These are phyloP conservation scores for Chlorella variabilis DNA, from an alignment of 163 green algal genomes.

Conservation along the genomic window DNA sequence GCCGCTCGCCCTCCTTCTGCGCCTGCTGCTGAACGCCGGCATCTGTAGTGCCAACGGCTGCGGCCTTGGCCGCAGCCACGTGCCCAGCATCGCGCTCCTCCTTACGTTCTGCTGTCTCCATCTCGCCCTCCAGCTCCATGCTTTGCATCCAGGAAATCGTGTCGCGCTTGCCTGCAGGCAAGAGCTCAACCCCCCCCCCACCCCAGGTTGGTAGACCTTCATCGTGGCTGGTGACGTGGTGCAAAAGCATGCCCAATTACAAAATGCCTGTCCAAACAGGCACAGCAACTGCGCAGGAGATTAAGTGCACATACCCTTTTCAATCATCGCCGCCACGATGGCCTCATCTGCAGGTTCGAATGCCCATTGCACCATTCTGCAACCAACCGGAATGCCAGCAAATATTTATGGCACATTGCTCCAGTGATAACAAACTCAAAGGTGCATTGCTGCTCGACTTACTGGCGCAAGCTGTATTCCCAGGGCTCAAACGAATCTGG, in stretches of 20 bases:
- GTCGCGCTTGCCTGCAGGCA: conserved; percentile 37
- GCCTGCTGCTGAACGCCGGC: neutral
- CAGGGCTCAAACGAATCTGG: conserved; percentile 63
- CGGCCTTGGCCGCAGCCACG: conserved; percentile 30
- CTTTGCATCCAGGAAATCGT: conserved; percentile 37
- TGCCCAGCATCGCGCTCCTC: neutral
- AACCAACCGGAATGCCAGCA: neutral
- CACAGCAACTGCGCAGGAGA: too few relatives aligned
- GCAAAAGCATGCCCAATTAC: too few relatives aligned
- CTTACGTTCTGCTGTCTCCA: neutral
- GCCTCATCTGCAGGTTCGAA: conserved; percentile 55
- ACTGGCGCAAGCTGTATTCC: conserved; percentile 55
- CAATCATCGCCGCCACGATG: conserved; percentile 24
- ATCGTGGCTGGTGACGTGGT: too few relatives aligned
- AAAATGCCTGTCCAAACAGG: too few relatives aligned
- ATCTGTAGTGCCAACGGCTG: neutral
- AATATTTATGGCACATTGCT: neutral
- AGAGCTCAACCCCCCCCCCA: too few relatives aligned
- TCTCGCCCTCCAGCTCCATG: conserved; percentile 18
- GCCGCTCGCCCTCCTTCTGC: neutral
- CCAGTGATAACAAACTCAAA: too few relatives aligned
- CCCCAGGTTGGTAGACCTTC: too few relatives aligned
- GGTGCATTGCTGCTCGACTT: conserved; percentile 67
- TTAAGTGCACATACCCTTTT: conserved; percentile 38
- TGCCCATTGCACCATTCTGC: conserved; percentile 48